Base-by-base conservation (phyloP, 306 rosid genomes). In the Castanopsis chinensis region DNA sequence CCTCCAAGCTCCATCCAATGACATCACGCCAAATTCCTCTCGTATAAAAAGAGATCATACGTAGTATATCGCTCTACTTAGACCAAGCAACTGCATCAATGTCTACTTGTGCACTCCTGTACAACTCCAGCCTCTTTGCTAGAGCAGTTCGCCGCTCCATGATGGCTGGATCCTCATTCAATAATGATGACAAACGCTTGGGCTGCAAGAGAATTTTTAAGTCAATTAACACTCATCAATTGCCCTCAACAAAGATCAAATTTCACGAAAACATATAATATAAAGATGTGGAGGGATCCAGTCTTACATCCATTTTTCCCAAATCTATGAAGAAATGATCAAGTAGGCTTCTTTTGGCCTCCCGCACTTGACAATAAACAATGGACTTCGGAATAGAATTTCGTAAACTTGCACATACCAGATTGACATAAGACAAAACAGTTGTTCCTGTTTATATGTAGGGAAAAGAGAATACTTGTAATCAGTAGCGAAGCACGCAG, bases 21-120 rank as follows among this genome's bases (percentile, higher is more conserved):
- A 69, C 76, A 18, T n/a, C 64, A 33, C 60, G 75, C 77, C 72
- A 30, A 74, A 81, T 73, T 20, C 54, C 59, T 75, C 71, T 76
- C 77, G 41, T 54, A 15, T 37, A 61, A 61, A 76, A 71, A 70
- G 71, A 67, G 23, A 78, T 30, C 64, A 51, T 20, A 28, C 52
- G 49, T 60, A 71, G 49, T 55, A 71, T 41, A 33, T 35, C 21
- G 19, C 71, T 60, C 96, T 91, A 94, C 91, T 94, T 94, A 0
- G 98, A 83, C 98, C 98, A 92, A 76, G 93, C 97, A 69, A 87
- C 98, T 10, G 98, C 73, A 78, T 94, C 98, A 19, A 94, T 90
- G 11, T 94, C 98, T 5, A 92, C 86, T 84, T 92, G 98, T 8
- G 98, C 98, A 49, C 96, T 90, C 72, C 97, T 81, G 87, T 94